These are phyloP conservation scores for Pythium coloratum DNA, from an alignment of 352 stramenopile genomes.

Conservation along the genomic window DNA sequence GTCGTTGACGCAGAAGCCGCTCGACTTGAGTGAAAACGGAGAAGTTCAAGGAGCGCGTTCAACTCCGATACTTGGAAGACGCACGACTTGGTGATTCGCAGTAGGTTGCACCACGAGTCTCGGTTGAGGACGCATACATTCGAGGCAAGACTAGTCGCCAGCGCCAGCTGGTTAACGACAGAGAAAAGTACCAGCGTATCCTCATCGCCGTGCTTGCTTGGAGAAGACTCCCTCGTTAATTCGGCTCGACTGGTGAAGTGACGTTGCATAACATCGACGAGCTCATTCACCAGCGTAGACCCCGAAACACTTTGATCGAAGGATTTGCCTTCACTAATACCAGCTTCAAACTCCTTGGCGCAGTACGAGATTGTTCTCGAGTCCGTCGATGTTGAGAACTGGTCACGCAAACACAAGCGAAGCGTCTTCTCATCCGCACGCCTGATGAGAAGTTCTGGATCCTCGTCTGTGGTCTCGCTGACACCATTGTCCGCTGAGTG, in stretches of 20 bases:
- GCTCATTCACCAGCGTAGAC: slow-evolving; percentile 6
- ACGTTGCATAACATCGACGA: slow-evolving; percentile 4
- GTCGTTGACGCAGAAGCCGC: background rate
- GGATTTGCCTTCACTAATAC: background rate
- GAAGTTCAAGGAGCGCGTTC: background rate
- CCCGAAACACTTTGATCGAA: background rate
- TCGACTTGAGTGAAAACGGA: background rate
- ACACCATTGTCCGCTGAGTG: background rate
- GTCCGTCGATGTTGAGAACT: background rate
- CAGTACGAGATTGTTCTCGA: background rate
- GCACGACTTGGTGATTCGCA: slow-evolving; percentile 1
- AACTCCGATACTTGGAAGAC: background rate
- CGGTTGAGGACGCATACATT: background rate
- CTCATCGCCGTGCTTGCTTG: background rate
- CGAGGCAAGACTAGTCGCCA: background rate
- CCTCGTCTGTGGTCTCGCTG: background rate
- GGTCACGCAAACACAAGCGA: slow-evolving; percentile 4
- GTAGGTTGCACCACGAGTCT: background rate
- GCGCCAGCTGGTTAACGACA: background rate
- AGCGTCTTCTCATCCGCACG: slow-evolving; percentile 1
- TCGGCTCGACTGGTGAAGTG: background rate
- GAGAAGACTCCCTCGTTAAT: background rate
- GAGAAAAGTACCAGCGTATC: background rate
- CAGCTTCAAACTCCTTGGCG: slow-evolving; percentile 18
- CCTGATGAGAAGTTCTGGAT: background rate